Base-by-base conservation (phyloP, 148 eudicot species). In the Vaccinium myrtillus region DNA sequence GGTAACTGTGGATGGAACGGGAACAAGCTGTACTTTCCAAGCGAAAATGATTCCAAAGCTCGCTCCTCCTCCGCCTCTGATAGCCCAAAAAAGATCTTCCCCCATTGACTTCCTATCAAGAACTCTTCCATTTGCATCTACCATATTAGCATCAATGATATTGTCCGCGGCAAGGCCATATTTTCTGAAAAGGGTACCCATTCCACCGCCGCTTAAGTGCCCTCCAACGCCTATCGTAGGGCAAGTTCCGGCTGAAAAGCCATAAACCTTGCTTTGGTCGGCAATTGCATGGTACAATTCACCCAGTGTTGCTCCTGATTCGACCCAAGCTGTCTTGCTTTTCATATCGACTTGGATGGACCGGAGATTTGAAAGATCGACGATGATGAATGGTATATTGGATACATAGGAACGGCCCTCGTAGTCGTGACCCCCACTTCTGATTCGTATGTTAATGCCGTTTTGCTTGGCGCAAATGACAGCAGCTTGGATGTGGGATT, bases 361-460 rank as follows among this genome's bases (percentile, higher is more conserved):
- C 9, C 91, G 78, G 18, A 90, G 84, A 36, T 58, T 84, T 2
- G 84, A 58, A 1, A 90, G 69, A 84, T 90, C 90, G 5, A 90
- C 53, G 36, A 90, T 23, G 23, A 90, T 3, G 79, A 90, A 90
- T 0, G 87, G 82, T 6, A 78, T 85, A 13, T 75, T 46, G 1
- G 91, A 90, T 0, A 85, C 77, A 83, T 90, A 90, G 0, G 91
- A 90, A 15, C 87, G 67, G 49, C 88, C 90, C 58, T 90, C 91
- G 6, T 87, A 90, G 78, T 90, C 91, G 23, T 90, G 91, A 75
- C 91, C 91, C 5, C 91, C 90, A 23, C 91, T 90, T 6, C 90
- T 85, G 63, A 87, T 77, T 73, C 88, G 75, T 77, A 86, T 58
- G 77, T 82, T 75, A 46, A 87, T 32, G 2, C 73, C 39, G 1